Evolutionary conservation across 2,329 filamentous ascomycete species (phyloP).

Genomic region (Hymenotorrendiella dingleyae): DNA sequence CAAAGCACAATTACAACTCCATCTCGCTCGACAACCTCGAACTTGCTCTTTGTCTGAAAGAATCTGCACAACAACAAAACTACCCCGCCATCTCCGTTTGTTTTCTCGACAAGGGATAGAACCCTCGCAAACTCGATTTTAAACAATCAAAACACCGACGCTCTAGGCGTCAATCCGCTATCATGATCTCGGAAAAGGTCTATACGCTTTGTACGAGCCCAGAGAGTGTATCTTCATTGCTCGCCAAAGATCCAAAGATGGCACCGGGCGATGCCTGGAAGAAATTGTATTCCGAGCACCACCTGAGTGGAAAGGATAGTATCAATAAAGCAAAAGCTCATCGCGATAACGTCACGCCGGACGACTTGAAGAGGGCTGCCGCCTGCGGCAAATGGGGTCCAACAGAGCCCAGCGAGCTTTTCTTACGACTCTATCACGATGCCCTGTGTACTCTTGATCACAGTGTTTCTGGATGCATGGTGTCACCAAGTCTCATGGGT

Average conservation of each 20-base stretch:
- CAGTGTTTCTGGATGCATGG: constrained; percentile 36
- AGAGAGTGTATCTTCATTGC: constrained; percentile 50
- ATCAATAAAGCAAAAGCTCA: constrained; percentile 17
- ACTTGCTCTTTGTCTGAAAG: too few species aligned
- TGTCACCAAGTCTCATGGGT: constrained; percentile 53
- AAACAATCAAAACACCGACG: too few species aligned
- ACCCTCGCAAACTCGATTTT: too few species aligned
- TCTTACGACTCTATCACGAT: constrained; percentile 41
- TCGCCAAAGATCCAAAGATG: constrained; percentile 48
- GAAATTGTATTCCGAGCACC: constrained; percentile 42
- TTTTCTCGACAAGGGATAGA: too few species aligned
- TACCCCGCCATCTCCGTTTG: too few species aligned
- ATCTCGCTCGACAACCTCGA: too few species aligned
- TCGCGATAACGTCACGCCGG: constrained; percentile 20
- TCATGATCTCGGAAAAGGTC: constrained; percentile 41
- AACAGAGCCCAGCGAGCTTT: constrained; percentile 58
- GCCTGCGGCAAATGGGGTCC: constrained; percentile 64
- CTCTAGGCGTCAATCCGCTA: too few species aligned
- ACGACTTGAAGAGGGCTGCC: constrained; percentile 47
- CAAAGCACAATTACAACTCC: too few species aligned
- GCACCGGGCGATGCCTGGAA: constrained; percentile 49
- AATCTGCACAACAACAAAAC: too few species aligned
- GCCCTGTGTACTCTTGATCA: constrained; percentile 16
- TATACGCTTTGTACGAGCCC: constrained; percentile 45
- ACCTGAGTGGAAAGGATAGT: constrained; percentile 16